A percentile compares a stretch with the other conserved stretches of the same genome.
These are phyloP conservation scores for Malassezia brasiliensis DNA, from an alignment of 1,284 basidiomycete genomes.

Conservation along the genomic window DNA sequence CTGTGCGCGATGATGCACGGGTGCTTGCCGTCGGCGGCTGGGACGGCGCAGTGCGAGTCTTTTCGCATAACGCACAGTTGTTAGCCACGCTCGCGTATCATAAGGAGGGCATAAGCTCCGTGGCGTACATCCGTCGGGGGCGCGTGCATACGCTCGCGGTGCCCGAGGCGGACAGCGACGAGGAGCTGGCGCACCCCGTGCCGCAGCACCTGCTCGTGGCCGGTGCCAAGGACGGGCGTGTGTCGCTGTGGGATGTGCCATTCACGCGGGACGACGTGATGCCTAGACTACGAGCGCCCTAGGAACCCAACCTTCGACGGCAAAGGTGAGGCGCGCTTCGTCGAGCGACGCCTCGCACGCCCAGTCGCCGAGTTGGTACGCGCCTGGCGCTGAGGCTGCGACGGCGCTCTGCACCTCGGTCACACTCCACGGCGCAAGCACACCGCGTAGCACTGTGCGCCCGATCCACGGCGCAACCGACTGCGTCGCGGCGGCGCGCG, in stretches of 20 bases:
- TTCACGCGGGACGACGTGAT: conserved; percentile 2
- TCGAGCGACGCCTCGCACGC: background rate
- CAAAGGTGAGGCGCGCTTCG: background rate
- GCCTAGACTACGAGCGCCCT: conserved; percentile 3
- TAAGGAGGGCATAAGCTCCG: conserved; percentile 8
- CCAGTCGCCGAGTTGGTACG: conserved; percentile 12
- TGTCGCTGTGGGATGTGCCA: conserved; percentile 13
- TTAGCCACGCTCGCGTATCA: conserved; percentile 8
- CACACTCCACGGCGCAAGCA: background rate
- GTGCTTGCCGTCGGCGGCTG: conserved; percentile 11
- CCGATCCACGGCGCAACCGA: conserved; percentile 7
- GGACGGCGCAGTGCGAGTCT: conserved; percentile 5
- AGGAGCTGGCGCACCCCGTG: background rate
- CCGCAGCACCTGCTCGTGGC: conserved; percentile 4
- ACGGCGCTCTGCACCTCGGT: background rate
- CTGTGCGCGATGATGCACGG: conserved; percentile 1
- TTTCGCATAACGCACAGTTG: background rate
- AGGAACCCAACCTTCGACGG: background rate
- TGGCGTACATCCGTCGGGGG: conserved; percentile 3
- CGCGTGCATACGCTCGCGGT: background rate
- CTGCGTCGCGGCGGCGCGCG: background rate
- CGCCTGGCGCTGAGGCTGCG: background rate
- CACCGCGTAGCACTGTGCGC: background rate
- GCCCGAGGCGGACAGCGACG: background rate
- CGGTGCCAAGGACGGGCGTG: conserved; percentile 16